These are phyloP conservation scores for Besnoitia besnoiti DNA, from an alignment of 169 alveolate species.

Conservation along the genomic window DNA sequence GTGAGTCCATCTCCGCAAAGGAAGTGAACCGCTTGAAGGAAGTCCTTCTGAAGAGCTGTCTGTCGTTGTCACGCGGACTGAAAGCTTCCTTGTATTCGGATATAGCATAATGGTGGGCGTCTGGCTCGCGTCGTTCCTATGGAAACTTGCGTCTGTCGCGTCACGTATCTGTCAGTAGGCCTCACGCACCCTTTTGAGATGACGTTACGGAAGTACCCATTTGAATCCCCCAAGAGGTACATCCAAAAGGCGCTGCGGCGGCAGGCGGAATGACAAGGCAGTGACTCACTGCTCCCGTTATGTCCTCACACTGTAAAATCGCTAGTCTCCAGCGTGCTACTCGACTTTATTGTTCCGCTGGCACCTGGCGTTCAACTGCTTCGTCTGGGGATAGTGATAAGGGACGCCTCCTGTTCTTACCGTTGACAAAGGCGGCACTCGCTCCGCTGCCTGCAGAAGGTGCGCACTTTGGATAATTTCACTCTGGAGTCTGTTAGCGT, in stretches of 20 bases:
- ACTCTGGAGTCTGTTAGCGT: background rate
- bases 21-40: slow-evolving; percentile 64
- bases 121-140: slow-evolving; percentile 63
- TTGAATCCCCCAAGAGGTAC: slow-evolving; percentile 67
- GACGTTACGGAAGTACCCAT: slow-evolving; percentile 65
- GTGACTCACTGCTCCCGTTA: background rate
- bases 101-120: slow-evolving; percentile 67
- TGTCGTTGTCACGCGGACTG: slow-evolving; percentile 64
- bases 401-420: background rate
- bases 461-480: background rate
- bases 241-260: slow-evolving; percentile 66
- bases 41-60: slow-evolving; percentile 66
- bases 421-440: slow-evolving; percentile 67
- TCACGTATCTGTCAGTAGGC: background rate
- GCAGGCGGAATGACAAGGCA: no score
- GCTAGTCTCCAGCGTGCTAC: slow-evolving; percentile 54
- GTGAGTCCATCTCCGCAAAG: slow-evolving; percentile 69
- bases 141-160: background rate
- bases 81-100: slow-evolving; percentile 62
- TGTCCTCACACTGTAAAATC: slow-evolving; percentile 57
- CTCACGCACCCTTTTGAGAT: slow-evolving; percentile 66
- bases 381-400: background rate
- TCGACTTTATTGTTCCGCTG: slow-evolving; percentile 61
- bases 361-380: slow-evolving; percentile 7
- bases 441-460: slow-evolving; percentile 54